Percentiles rank a stretch among this genome's conserved stretches.
phyloP scores from a whole-genome alignment of 345 rosid species.

The Hibiscus tridactylites region DNA sequence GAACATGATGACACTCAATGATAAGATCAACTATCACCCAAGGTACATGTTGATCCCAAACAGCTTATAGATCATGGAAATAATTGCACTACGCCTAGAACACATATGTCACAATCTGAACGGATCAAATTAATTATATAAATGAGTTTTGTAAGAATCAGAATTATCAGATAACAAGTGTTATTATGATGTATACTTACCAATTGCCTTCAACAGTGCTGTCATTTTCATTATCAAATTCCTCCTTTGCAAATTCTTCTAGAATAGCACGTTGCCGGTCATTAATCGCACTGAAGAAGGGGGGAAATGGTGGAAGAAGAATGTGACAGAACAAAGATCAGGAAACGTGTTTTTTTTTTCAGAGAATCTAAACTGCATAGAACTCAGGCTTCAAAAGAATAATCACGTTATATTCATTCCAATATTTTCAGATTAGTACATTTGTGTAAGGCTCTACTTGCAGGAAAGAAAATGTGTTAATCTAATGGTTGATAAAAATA shows the following conservation, averaged over 20 bases:
- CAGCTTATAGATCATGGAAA: neutral
- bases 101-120: neutral
- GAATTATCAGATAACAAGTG: slow-evolving; percentile 6
- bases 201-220: slow-evolving; percentile 41
- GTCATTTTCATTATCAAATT: slow-evolving; percentile 44
- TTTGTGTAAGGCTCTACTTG: neutral
- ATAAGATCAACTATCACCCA: neutral
- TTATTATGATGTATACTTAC: slow-evolving; percentile 33
- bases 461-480: neutral
- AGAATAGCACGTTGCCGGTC: slow-evolving; percentile 68
- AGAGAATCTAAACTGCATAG: neutral
- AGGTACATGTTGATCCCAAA: neutral
- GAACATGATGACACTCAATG: neutral
- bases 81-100: neutral
- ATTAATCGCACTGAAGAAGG: slow-evolving; percentile 40
- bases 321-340: slow-evolving; percentile 4
- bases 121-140: neutral
- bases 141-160: neutral
- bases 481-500: neutral
- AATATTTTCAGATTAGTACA: neutral
- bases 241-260: slow-evolving; percentile 87
- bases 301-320: neutral
- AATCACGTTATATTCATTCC: neutral
- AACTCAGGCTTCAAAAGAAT: neutral
- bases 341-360: neutral